A percentile compares a stretch with the other conserved stretches of the same genome.
phyloP scores from a whole-genome alignment of 2,329 filamentous ascomycete genomes.

The Orbilia brochopaga region DNA sequence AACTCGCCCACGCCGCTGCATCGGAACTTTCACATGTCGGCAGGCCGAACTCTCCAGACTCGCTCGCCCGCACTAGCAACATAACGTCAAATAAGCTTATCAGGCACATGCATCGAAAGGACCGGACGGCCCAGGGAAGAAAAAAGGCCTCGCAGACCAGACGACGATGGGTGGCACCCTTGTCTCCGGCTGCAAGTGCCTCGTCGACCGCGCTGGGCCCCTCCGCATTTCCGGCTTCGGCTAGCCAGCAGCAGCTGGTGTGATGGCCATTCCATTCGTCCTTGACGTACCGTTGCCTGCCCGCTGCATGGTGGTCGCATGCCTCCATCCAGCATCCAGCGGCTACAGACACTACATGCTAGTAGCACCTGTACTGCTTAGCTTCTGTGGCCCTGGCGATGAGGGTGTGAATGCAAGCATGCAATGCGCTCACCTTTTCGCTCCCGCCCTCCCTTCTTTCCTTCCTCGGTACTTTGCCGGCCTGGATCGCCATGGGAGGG shows the following conservation, averaged over 20 bases:
- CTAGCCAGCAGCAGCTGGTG: constrained; percentile 49
- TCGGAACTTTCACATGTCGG: constrained; percentile 49
- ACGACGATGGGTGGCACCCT: constrained; percentile 18
- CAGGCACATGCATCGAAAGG: constrained; percentile 40
- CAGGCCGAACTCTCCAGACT: not conserved
- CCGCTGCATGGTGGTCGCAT: constrained; percentile 32
- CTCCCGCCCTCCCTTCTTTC: too few species aligned
- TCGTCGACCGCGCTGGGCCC: constrained; percentile 10
- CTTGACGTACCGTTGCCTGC: constrained; percentile 21
- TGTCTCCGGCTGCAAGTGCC: constrained; percentile 44
- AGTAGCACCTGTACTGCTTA: too few species aligned
- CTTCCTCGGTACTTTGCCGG: constrained; percentile 51
- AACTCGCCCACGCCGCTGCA: constrained; percentile 8
- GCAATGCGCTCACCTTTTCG: constrained; percentile 8
- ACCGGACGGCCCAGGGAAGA: constrained; percentile 6
- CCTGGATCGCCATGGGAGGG: constrained; percentile 10
- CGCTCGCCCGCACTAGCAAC: constrained; percentile 2
- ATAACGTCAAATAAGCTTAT: constrained; percentile 48
- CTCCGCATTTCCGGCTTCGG: constrained; percentile 52
- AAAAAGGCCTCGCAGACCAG: not conserved
- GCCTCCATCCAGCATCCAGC: constrained; percentile 23
- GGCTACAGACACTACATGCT: too few species aligned
- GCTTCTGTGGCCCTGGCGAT: constrained; percentile 9
- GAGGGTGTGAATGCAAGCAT: too few species aligned
- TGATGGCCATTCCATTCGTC: constrained; percentile 49